Evolutionary conservation across 2,329 filamentous ascomycete genomes (phyloP).

Genomic region (Colletotrichum magnum): DNA sequence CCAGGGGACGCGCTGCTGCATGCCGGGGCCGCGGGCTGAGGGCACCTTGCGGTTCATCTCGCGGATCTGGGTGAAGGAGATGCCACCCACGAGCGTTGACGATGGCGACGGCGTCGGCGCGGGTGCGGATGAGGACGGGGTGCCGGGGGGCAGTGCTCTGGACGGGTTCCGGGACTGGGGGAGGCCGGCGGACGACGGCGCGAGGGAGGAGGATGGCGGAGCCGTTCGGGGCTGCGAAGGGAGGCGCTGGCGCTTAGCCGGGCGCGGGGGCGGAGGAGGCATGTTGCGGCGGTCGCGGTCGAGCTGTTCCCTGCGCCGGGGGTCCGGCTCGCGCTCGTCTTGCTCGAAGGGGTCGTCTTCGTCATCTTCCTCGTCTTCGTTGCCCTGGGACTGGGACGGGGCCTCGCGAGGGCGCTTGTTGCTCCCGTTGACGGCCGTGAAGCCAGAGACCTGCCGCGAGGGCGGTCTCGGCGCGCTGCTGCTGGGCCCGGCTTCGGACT

Average conservation of each 20-base stretch:
- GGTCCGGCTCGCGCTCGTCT: constrained; percentile 40
- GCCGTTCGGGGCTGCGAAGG: neutral
- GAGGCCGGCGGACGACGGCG: constrained; percentile 22
- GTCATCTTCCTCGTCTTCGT: neutral
- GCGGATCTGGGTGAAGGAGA: constrained; percentile 30
- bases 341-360: constrained; percentile 42
- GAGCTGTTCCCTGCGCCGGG: constrained; percentile 45
- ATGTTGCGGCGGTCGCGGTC: constrained; percentile 42
- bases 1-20: constrained; percentile 56
- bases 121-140: constrained; percentile 42
- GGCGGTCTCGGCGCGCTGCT: neutral
- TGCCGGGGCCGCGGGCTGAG: constrained; percentile 8
- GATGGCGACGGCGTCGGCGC: constrained; percentile 47
- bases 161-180: constrained; percentile 9
- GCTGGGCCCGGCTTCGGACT: neutral
- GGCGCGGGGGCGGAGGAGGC: constrained; percentile 32
- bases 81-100: constrained; percentile 49
- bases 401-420: constrained; percentile 27
- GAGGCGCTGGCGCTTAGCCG: constrained; percentile 20
- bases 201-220: constrained; percentile 21
- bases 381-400: constrained; percentile 12
- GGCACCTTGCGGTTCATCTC: constrained; percentile 26
- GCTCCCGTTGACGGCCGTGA: constrained; percentile 23
- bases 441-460: constrained; percentile 6
- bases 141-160: neutral